Base-by-base conservation (phyloP, 305 asterid species). In the Fraxinus albicans region DNA sequence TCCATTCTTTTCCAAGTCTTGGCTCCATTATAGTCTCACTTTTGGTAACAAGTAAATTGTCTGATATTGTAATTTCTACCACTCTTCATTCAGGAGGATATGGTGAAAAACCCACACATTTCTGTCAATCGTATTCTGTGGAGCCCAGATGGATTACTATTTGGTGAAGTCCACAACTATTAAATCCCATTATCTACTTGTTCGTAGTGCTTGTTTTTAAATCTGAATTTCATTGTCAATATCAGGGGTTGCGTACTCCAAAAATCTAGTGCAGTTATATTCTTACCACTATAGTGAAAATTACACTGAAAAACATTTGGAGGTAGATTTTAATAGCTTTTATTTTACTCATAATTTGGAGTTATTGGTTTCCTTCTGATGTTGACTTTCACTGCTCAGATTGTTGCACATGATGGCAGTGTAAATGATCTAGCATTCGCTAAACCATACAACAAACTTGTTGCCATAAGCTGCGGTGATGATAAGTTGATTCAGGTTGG, bases 401-500 rank as follows among this genome's bases (percentile, higher is more conserved):
- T 93, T 58, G 91, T 86, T 76, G 98, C 98, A 10, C 98, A 93
- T 83, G 73, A 58, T 76, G 95, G 96, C 73, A 79, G 91, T 73
- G 94, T 92, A 60, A 90, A 91, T 84, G 98, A 93, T 85, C 81
- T 93, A 67, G 97, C 92, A 47, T 93, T 93, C 83, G 82, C 92
- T 31, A 84, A 84, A 73, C 91, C 90, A 40, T 0, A 84, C 65
- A 86, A 86, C 58, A 86, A 84, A 77, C 85, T 87, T 60, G 69
- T 89, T 47, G 44, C 89, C 79, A 83, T 93, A 85, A 91, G 95
- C 79, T 91, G 97, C 86, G 97, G 97, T 1, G 92, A 93, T 75
- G 97, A 93, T 89, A 90, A 86, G 83, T 79, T 89, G 84, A 86
- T 93, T 84, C 80, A 89, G 91, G 97, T 91, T 79, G 35, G 53